phyloP scores from a whole-genome alignment of 306 rosid species.

The Erythrophleum fordii region DNA sequence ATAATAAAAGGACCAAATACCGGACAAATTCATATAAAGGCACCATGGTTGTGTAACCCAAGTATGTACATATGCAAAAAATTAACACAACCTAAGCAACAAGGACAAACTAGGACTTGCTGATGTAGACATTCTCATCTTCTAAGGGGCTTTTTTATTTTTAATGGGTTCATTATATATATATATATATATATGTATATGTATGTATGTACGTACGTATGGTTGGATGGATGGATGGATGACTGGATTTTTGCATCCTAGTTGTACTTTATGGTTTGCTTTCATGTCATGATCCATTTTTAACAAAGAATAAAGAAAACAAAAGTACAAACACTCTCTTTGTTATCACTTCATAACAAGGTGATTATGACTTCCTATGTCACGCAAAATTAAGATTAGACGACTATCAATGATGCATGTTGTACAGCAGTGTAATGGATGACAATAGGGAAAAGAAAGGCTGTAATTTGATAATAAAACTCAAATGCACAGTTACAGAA shows the following conservation, averaged over 20 bases:
- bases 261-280: too few species aligned
- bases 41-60: neutral
- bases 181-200: too few species aligned
- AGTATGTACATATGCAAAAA: neutral
- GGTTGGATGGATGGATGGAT: too few species aligned
- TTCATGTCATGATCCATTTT: neutral
- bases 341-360: neutral
- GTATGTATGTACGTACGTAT: too few species aligned
- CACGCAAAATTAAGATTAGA: slow-evolving; percentile 7
- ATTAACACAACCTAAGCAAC: neutral
- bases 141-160: neutral
- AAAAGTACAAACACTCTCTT: neutral
- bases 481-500: neutral
- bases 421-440: neutral
- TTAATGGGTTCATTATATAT: neutral
- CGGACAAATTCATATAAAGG: neutral
- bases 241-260: too few species aligned
- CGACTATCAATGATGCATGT: neutral
- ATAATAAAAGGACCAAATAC: neutral
- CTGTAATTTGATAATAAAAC: neutral
- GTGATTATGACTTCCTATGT: neutral
- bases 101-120: neutral
- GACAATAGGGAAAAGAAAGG: neutral
- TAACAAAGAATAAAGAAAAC: neutral
- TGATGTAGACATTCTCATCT: neutral